phyloP scores from a whole-genome alignment of 306 rosid genomes.

The Malus sieversii region DNA sequence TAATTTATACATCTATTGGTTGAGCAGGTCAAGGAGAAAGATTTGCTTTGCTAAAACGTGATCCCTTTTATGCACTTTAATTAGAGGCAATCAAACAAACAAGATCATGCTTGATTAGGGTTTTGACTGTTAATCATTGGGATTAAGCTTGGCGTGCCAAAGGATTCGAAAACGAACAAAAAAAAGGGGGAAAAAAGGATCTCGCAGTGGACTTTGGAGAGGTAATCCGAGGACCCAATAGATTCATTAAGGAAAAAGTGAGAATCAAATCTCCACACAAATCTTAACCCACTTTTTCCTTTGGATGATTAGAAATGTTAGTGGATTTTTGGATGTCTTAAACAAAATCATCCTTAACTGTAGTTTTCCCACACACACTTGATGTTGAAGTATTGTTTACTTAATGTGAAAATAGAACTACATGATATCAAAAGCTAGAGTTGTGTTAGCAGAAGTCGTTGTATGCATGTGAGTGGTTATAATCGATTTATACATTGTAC shows the following conservation, averaged over 20 bases:
- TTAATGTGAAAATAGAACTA: no score
- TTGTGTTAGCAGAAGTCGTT: no score
- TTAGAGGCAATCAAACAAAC: constrained; percentile 10
- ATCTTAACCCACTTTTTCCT: constrained; percentile 6
- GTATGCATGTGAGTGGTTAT: no score
- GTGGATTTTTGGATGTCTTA: neutral
- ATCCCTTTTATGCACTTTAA: constrained; percentile 7
- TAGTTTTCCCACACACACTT: neutral
- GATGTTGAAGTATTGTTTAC: neutral
- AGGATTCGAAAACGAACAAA: neutral
- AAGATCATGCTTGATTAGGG: neutral
- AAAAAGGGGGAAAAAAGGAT: neutral
- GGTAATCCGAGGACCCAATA: neutral
- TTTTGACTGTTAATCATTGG: constrained; percentile 21
- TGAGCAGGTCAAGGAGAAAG: constrained; percentile 9
- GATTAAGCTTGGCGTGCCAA: constrained; percentile 27
- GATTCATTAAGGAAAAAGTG: constrained; percentile 2
- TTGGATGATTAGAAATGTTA: neutral
- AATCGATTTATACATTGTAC: no score
- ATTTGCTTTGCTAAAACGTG: neutral
- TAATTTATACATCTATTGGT: neutral
- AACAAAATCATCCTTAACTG: neutral
- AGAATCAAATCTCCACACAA: constrained; percentile 9
- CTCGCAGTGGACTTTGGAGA: neutral
- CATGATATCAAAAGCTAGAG: neutral